Conservation (phyloP, 2,329 filamentous ascomycete species). For the Periconia digitata region DNA sequence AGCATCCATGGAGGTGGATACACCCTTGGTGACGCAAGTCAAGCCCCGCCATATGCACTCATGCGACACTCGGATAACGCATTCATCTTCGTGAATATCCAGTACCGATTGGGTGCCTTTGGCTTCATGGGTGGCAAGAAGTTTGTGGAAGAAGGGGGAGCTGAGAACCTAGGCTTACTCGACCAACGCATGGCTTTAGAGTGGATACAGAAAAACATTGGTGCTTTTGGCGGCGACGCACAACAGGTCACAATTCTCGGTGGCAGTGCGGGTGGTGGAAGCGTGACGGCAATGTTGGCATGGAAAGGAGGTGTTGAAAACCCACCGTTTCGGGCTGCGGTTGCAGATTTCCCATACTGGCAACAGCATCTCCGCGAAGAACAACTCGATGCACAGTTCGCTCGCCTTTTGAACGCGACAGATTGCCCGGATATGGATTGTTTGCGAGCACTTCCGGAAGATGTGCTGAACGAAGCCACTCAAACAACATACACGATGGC, state of each 20-base stretch:
- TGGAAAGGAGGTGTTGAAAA: constrained; percentile 34
- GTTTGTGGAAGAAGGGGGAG: constrained; percentile 54
- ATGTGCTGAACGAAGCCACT: constrained; percentile 16
- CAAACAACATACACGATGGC: constrained; percentile 20
- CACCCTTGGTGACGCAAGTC: constrained; percentile 21
- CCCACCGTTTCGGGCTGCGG: constrained; percentile 42
- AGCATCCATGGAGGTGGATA: constrained; percentile 40
- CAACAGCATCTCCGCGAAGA: constrained; percentile 35
- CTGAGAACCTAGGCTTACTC: constrained; percentile 62
- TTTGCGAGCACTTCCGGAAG: constrained; percentile 17
- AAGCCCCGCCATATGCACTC: constrained; percentile 22
- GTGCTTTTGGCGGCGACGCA: constrained; percentile 52
- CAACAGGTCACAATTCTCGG: constrained; percentile 60
- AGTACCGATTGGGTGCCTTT: constrained; percentile 62
- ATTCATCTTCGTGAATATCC: constrained; percentile 59
- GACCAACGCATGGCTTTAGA: constrained; percentile 60
- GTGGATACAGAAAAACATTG: constrained; percentile 62
- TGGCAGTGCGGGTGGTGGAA: constrained; percentile 60
- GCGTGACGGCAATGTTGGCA: constrained; percentile 44
- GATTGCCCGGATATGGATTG: constrained; percentile 31
- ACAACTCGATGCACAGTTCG: constrained; percentile 33
- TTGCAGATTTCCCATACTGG: constrained; percentile 40
- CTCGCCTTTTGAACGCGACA: constrained; percentile 21
- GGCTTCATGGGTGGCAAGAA: constrained; percentile 62
- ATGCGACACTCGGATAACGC: constrained; percentile 31